Base-by-base conservation (phyloP, 2,329 filamentous ascomycete species). In the Botryotinia narcissicola region DNA sequence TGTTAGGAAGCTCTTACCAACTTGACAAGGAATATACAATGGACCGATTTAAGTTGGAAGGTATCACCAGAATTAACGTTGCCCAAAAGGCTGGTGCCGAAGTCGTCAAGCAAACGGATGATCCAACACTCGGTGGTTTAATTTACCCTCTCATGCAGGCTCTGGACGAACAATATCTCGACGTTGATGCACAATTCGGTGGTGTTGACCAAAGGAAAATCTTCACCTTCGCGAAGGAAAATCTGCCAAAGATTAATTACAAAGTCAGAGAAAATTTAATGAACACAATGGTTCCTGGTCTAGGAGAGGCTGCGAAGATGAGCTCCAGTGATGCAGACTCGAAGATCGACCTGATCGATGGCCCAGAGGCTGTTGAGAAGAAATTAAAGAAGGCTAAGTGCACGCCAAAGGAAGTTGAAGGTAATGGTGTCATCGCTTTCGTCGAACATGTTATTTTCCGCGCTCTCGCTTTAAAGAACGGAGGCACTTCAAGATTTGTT, bases 11-110 rank as follows among this genome's bases (percentile, higher is more conserved):
- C 79, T 91, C 88, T 68, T 97, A 97, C 88, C 94, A 98, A 81
- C 89, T 87, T 79, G 87, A 82, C 73, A 81, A 86, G 37, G 87
- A 90, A 60, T 98, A 98, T 84, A 89, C 91, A 74, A 96, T 97
- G 93, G 95, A 98, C 81, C 84, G 97, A 48, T 95, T 95, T 84
- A 90, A 92, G 80, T 82, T 98, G 76, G 88, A 80, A 71, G 77
- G 78, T 44, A 78, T 81, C 32, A 80, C 78, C 14, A 75, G 78
- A 68, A 78, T 79, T 18, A 75, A 76, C 66, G 81, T 81, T 80
- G 93, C 94, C 25, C 93, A 94, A 83, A 96, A 94, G 83, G 95
- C 95, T 0, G 95, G 95, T 57, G 93, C 94, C 2, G 96, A 98
- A 83, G 90, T 98, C 12, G 95, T 99, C 77, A 71, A 60, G 61